These are phyloP conservation scores for Pholiota molesta DNA, from an alignment of 768 basidiomycete genomes.

Conservation along the genomic window DNA sequence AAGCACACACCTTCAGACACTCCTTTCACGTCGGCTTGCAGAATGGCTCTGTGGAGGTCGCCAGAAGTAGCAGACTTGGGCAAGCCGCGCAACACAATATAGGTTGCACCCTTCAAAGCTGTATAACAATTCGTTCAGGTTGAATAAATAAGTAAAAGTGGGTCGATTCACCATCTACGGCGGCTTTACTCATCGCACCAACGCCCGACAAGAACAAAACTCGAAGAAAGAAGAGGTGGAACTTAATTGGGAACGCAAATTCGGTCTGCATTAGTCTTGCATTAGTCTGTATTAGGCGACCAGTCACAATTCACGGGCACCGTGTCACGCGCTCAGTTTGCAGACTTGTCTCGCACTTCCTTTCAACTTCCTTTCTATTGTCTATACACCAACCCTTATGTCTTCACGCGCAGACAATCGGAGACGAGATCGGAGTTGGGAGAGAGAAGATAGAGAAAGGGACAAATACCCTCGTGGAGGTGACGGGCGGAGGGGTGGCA, in stretches of 20 bases:
- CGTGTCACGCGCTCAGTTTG: slow-evolving; percentile 1
- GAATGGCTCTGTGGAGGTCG: slow-evolving; percentile 54
- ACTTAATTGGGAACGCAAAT: not conserved
- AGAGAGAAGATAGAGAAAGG: slow-evolving; percentile 52
- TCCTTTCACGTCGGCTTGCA: slow-evolving; percentile 44
- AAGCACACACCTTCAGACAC: slow-evolving; percentile 45
- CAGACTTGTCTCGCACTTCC: not conserved
- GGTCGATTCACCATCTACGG: not conserved
- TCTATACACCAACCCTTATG: slow-evolving; percentile 37
- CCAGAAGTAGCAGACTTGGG: slow-evolving; percentile 54
- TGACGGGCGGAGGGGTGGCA: slow-evolving; percentile 31
- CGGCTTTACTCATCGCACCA: not conserved
- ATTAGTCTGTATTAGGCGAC: no score
- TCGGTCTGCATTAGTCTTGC: not conserved
- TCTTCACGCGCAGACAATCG: slow-evolving; percentile 59
- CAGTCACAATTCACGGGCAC: not conserved
- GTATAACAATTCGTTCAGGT: not conserved
- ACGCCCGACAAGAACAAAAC: not conserved
- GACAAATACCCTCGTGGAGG: slow-evolving; percentile 46
- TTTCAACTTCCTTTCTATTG: not conserved
- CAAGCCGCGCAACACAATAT: slow-evolving; percentile 52
- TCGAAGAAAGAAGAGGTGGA: not conserved
- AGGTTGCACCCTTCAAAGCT: slow-evolving; percentile 26
- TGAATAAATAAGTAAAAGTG: not conserved
- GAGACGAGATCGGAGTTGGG: slow-evolving; percentile 68